phyloP scores from a whole-genome alignment of 2,329 filamentous ascomycete genomes.

The Clonostachys solani region DNA sequence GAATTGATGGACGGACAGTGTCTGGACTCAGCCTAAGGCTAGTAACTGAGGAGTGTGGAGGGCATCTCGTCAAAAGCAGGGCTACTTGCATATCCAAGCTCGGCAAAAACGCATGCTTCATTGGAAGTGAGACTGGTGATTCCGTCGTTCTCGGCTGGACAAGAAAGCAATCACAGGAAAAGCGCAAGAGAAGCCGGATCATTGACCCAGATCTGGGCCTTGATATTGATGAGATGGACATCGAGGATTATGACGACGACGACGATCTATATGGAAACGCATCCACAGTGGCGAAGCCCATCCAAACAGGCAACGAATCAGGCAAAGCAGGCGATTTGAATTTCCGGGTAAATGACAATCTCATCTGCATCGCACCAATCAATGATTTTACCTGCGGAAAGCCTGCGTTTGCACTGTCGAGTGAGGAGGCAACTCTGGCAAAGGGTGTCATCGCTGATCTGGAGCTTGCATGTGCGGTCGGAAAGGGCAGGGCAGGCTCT shows the following conservation, averaged over 20 bases:
- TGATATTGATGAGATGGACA: slow-evolving; percentile 46
- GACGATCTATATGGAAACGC: slow-evolving; percentile 58
- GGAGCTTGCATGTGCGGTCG: slow-evolving; percentile 57
- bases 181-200: slow-evolving; percentile 59
- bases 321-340: slow-evolving; percentile 58
- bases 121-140: slow-evolving; percentile 81
- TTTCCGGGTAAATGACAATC: slow-evolving; percentile 73
- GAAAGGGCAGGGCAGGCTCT: slow-evolving; percentile 61
- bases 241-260: slow-evolving; percentile 60
- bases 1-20: slow-evolving; percentile 85
- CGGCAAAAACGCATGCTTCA: slow-evolving; percentile 67
- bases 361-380: slow-evolving; percentile 78
- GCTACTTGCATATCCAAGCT: slow-evolving; percentile 69
- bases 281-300: slow-evolving; percentile 56
- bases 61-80: slow-evolving; percentile 53
- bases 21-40: slow-evolving; percentile 75
- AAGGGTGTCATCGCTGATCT: slow-evolving; percentile 49
- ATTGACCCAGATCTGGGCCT: slow-evolving; percentile 44
- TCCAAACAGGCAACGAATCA: slow-evolving; percentile 28
- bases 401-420: slow-evolving; percentile 34
- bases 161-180: slow-evolving; percentile 58
- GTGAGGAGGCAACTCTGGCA: slow-evolving; percentile 35
- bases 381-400: slow-evolving; percentile 69
- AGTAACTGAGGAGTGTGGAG: slow-evolving; percentile 59
- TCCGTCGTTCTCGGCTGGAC: slow-evolving; percentile 80